Evolutionary conservation across 345 rosid genomes (phyloP), one percentile per base, ranked within the genome.

Genomic region (Lepidium aucheri): DNA sequence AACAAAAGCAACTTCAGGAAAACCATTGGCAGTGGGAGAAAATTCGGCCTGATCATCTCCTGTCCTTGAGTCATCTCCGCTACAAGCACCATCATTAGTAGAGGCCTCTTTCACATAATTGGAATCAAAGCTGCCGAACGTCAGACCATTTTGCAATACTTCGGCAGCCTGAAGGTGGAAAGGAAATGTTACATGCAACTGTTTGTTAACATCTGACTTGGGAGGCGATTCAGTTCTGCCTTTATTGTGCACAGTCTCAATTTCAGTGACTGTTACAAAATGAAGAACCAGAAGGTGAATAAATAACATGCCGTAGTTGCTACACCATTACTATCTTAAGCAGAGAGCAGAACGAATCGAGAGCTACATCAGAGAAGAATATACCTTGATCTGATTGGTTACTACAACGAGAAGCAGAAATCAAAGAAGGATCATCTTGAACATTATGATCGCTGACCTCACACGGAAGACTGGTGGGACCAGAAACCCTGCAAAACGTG

Each of bases 101-200:
- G 74, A 69, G 57, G 35, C 22, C 20, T 36, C 36, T 40, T 79
- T 83, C 26, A 71, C 60, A 69, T 82, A 68, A 72, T 50, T 63
- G 63, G 82, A 60, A 72, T 74, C 89, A 65, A 92, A 87, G 77
- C 95, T 92, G 77, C 98, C 98, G 83, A 92, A 92, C 58, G 83
- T 83, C 69, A 89, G 77, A 30, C 91, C 89, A 77, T 77, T 86
- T 70, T 82, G 87, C 47, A 89, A 68, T 63, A 78, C 88, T 68
- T 85, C 81, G 17, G 89, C 79, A 35, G 79, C 89, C 70, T 83
- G 80, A 72, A 89, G 84, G 82, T 87, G 95, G 70, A 77, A 70
- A 1, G 96, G 96, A 65, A 92, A 92, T 50, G 83, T 89, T 22
- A 92, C 95, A 49, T 83, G 89, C 13, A 80, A 83, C 52, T 82